phyloP scores from a whole-genome alignment of 2,329 filamentous ascomycete genomes.

The Lecanicillium sp. region DNA sequence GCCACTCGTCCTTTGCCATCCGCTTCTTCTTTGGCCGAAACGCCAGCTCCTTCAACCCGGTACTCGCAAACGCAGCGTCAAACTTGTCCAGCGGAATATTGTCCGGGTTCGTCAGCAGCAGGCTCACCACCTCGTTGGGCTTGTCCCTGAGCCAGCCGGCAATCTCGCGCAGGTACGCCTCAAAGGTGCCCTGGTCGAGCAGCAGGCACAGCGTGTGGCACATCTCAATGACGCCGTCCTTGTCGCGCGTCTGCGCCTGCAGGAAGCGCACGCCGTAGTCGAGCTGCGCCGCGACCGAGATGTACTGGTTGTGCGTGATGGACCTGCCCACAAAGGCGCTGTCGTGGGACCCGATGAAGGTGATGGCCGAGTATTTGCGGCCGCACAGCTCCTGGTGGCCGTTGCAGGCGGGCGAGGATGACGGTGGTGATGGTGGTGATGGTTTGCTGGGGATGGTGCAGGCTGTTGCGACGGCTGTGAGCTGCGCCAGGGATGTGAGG shows the following conservation, averaged over 20 bases:
- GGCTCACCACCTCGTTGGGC: constrained; percentile 52
- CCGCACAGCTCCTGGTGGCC: constrained; percentile 47
- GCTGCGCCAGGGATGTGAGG: not conserved
- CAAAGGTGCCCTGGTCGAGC: constrained; percentile 50
- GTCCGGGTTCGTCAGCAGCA: constrained; percentile 58
- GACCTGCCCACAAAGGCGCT: constrained; percentile 53
- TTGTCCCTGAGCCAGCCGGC: constrained; percentile 54
- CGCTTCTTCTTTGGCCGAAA: constrained; percentile 38
- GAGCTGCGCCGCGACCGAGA: constrained; percentile 50
- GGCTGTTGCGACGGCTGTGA: not conserved
- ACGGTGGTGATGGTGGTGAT: not conserved
- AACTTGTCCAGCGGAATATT: constrained; percentile 48
- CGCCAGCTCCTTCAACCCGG: constrained; percentile 48
- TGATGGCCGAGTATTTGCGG: constrained; percentile 50
- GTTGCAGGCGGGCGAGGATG: constrained; percentile 39
- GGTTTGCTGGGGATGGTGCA: not conserved
- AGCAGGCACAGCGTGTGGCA: constrained; percentile 58
- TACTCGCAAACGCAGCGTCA: constrained; percentile 42
- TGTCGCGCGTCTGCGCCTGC: constrained; percentile 54
- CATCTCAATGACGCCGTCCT: constrained; percentile 43
- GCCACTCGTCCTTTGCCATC: constrained; percentile 49
- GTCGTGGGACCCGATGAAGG: constrained; percentile 59
- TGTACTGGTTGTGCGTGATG: constrained; percentile 51
- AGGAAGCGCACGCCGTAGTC: constrained; percentile 56
- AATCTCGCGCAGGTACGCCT: constrained; percentile 46